phyloP scores from a whole-genome alignment of 495 filamentous ascomycete genomes.

The Entonaema liquescens region DNA sequence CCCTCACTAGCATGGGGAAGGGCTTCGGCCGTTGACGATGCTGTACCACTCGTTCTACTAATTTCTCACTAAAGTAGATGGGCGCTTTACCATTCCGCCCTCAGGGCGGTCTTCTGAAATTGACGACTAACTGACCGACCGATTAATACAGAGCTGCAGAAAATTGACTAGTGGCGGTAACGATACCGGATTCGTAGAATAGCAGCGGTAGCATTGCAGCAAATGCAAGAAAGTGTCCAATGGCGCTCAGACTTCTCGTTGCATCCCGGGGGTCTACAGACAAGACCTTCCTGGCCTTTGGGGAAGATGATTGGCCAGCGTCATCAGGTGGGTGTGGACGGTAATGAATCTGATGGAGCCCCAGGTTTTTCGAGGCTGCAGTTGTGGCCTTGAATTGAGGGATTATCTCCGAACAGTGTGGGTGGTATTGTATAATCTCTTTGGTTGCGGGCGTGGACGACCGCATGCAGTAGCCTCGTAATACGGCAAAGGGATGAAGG shows the following conservation, averaged over 20 bases:
- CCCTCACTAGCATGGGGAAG: background rate
- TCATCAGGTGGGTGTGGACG: slow-evolving; percentile 20
- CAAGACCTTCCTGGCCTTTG: slow-evolving; percentile 16
- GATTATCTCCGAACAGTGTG: slow-evolving; percentile 48
- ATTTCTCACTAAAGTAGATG: slow-evolving; percentile 5
- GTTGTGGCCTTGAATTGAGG: slow-evolving; percentile 40
- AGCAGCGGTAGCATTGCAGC: slow-evolving; percentile 34
- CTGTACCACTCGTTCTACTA: background rate
- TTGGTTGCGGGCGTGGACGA: slow-evolving; percentile 42
- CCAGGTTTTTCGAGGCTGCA: slow-evolving; percentile 42
- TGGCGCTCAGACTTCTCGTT: slow-evolving; percentile 23
- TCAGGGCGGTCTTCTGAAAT: slow-evolving; percentile 34
- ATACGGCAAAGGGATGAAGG: slow-evolving; percentile 42
- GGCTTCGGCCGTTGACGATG: background rate
- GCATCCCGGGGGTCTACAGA: slow-evolving; percentile 38
- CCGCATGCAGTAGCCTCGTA: slow-evolving; percentile 50
- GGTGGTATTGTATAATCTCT: slow-evolving; percentile 44
- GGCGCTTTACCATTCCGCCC: slow-evolving; percentile 30
- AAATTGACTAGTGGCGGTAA: slow-evolving; percentile 40
- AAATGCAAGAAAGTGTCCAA: slow-evolving; percentile 40
- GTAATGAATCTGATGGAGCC: slow-evolving; percentile 42
- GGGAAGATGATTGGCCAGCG: slow-evolving; percentile 35
- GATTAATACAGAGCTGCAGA: slow-evolving; percentile 36
- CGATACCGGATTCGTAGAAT: slow-evolving; percentile 39
- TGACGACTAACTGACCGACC: slow-evolving; percentile 32